phyloP scores from a whole-genome alignment of 768 basidiomycete species.

The Leccinum incarnatum region DNA sequence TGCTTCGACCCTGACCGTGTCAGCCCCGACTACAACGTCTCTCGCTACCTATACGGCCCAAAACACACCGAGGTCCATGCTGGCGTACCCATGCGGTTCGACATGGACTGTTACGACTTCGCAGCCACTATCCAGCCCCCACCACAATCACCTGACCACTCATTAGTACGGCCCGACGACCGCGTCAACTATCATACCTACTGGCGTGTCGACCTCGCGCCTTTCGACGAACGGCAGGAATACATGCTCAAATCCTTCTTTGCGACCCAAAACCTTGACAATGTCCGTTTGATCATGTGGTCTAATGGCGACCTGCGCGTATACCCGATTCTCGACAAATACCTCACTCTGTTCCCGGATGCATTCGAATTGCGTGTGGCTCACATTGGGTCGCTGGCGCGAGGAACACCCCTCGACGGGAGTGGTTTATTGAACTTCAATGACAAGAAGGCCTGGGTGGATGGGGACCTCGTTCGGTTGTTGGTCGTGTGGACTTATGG shows the following conservation, averaged over 20 bases:
- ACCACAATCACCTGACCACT: neutral
- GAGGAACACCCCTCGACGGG: conserved; percentile 74
- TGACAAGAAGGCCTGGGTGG: conserved; percentile 89
- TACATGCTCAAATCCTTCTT: conserved; percentile 93
- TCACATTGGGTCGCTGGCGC: conserved; percentile 63
- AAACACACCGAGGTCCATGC: conserved; percentile 73
- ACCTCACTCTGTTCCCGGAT: conserved; percentile 61
- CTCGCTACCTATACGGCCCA: conserved; percentile 58
- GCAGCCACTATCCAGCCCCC: conserved; percentile 69
- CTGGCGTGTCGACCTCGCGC: conserved; percentile 86
- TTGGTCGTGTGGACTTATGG: conserved; percentile 87
- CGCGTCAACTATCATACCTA: conserved; percentile 84
- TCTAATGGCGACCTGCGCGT: conserved; percentile 74
- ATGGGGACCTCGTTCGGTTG: conserved; percentile 89
- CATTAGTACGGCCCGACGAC: conserved; percentile 32
- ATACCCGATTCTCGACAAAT: conserved; percentile 57
- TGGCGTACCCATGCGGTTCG: conserved; percentile 72
- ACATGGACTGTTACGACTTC: conserved; percentile 91
- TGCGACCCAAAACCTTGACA: conserved; percentile 74
- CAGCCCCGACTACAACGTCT: conserved; percentile 66
- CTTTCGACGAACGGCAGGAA: conserved; percentile 80
- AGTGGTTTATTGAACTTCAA: conserved; percentile 54
- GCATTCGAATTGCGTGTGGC: conserved; percentile 70
- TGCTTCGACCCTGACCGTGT: conserved; percentile 69
- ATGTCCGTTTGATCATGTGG: conserved; percentile 80